Evolutionary conservation across 2,329 filamentous ascomycete genomes (phyloP), one percentile per base, ranked within the genome.

Genomic region (Xylaria polymorpha): DNA sequence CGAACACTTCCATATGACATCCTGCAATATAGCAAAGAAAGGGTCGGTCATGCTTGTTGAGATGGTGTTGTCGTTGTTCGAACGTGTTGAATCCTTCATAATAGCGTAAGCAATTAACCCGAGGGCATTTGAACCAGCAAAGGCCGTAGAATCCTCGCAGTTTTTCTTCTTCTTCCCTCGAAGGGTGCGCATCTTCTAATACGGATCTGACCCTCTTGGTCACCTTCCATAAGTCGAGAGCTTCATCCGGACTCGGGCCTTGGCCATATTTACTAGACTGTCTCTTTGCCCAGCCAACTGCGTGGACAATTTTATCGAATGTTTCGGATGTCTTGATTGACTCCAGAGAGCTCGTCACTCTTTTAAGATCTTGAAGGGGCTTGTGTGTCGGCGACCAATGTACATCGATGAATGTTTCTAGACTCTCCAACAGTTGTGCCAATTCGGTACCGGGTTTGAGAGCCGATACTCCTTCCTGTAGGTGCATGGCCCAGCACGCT

Each of bases 21-120:
- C 77, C 76, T 0, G 67, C 55, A 6, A 79, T 72, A 6, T 77
- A 73, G 61, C 81, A 83, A 25, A 78, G 74, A 59, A 74, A 81
- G 0, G 80, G 80, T 4, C 79, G 77, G 4, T 77, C 74, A 60
- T 83, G 81, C 15, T 77, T 71, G 43, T 76, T 70, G 61, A 80
- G 64, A 67, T 83, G 81, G 7, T 73, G 51, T 15, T 81, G 77
- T 29, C 77, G 73, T n/a, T 74, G 59, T 58, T 72, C 71, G 0
- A 46, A 53, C 20, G 77, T 78, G 3, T 61, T 68, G 69, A 83
- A 83, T 0, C 81, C 81, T 57, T 81, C 73, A 32, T 80, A 78
- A 66, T 81, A 83, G 71, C 77, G 78, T 43, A 74, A 74, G 68
- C 81, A 83, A 15, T 78, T 82, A 32, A 80, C 73, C 48, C 65